These are phyloP conservation scores for Fusarium avenaceum DNA, from an alignment of 2,329 filamentous ascomycete species.

Conservation along the genomic window DNA sequence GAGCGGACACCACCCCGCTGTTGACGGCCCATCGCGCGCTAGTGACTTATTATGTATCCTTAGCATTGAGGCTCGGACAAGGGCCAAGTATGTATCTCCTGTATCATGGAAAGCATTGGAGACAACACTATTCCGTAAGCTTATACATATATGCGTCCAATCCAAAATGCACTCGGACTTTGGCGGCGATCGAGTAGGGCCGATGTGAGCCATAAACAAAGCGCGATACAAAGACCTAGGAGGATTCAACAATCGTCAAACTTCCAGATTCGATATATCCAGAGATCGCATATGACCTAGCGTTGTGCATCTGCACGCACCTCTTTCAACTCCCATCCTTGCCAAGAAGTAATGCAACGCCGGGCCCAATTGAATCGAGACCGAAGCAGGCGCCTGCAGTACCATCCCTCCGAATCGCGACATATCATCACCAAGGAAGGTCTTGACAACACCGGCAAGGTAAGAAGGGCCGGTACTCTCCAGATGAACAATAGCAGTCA, in stretches of 20 bases:
- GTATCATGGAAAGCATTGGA: neutral
- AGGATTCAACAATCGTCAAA: neutral
- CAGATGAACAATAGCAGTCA: constrained; percentile 22
- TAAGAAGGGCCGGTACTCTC: constrained; percentile 12
- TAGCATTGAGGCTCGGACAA: constrained; percentile 9
- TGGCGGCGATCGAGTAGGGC: neutral
- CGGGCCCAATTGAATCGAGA: constrained; percentile 44
- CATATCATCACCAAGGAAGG: constrained; percentile 11
- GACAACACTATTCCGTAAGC: neutral
- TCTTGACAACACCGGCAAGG: constrained; percentile 13
- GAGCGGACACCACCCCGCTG: constrained; percentile 40
- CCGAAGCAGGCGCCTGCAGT: constrained; percentile 29
- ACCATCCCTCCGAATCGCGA: constrained; percentile 23
- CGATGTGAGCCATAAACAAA: constrained; percentile 2
- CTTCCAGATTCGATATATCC: constrained; percentile 16
- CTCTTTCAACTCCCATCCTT: constrained; percentile 18
- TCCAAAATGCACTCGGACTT: neutral
- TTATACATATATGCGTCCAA: neutral
- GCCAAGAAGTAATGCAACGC: constrained; percentile 29
- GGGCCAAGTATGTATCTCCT: constrained; percentile 5
- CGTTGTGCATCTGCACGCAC: constrained; percentile 15
- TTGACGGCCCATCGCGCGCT: constrained; percentile 33
- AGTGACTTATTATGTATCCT: constrained; percentile 11
- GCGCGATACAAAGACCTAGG: neutral
- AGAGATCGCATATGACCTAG: constrained; percentile 20